Evolutionary conservation across 139 green algal species (phyloP).

Genomic region (Coelastrella sp.): DNA sequence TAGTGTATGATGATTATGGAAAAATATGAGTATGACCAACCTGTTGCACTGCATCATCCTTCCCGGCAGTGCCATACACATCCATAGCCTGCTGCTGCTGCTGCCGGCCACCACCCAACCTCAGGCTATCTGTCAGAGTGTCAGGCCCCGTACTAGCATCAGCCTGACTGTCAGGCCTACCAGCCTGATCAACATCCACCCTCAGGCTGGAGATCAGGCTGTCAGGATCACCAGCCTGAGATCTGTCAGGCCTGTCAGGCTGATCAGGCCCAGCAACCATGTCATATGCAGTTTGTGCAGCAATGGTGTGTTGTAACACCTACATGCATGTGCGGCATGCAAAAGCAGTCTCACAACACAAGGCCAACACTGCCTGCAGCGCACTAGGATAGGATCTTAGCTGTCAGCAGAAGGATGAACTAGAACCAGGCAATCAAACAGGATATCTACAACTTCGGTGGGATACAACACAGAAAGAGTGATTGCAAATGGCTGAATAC

Average conservation of each 20-base stretch:
- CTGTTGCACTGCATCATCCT: neutral
- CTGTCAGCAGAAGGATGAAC: too few species aligned
- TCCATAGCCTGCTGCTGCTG: conserved; percentile 19
- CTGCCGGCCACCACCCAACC: neutral
- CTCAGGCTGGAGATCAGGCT: neutral
- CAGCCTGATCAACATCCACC: neutral
- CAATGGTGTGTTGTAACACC: neutral
- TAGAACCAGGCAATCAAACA: too few species aligned
- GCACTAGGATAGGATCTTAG: too few species aligned
- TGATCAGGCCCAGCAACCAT: neutral
- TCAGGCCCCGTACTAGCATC: neutral
- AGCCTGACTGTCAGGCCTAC: neutral
- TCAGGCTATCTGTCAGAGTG: neutral
- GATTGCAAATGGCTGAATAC: too few species aligned
- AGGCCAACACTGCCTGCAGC: too few species aligned
- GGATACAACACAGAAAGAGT: too few species aligned
- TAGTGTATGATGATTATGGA: too few species aligned
- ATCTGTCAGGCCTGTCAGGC: neutral
- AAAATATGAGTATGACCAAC: too few species aligned
- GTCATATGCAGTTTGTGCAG: neutral
- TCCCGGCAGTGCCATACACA: conserved; percentile 22
- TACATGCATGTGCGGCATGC: neutral
- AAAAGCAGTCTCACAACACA: too few species aligned
- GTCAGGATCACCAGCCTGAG: neutral
- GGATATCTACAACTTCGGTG: too few species aligned